phyloP scores from a whole-genome alignment of 805 yeast genomes.

The Metschnikowia cerradonensis region DNA sequence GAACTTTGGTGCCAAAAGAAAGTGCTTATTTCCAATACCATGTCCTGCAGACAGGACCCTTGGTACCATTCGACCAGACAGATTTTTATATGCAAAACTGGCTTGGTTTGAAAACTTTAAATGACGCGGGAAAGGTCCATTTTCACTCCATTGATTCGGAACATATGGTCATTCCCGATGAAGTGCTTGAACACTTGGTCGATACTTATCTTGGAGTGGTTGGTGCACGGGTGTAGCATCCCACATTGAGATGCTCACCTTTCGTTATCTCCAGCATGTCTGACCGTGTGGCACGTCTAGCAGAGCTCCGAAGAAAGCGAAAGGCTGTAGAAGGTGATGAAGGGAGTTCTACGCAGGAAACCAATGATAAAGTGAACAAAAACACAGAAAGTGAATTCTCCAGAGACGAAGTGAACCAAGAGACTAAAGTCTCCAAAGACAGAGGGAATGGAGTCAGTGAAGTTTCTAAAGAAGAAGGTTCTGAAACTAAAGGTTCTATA shows the following conservation, averaged over 20 bases:
- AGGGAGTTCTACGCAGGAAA: background rate
- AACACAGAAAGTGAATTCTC: no score
- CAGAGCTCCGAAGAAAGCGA: constrained; percentile 15
- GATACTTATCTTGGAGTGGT: background rate
- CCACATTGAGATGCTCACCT: background rate
- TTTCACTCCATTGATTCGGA: constrained; percentile 50
- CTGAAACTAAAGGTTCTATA: no score
- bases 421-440: no score
- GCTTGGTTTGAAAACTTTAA: constrained; percentile 54
- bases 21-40: constrained; percentile 63
- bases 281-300: constrained; percentile 17
- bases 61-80: constrained; percentile 47
- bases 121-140: constrained; percentile 41
- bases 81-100: constrained; percentile 48
- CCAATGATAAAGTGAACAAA: background rate
- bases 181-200: constrained; percentile 29
- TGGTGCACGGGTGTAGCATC: constrained; percentile 10
- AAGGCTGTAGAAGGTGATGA: no score
- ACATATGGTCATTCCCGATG: constrained; percentile 65
- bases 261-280: constrained; percentile 6
- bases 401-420: no score
- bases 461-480: no score
- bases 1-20: constrained; percentile 69
- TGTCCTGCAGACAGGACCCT: constrained; percentile 38
- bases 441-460: no score